Evolutionary conservation across 2,329 filamentous ascomycete species (phyloP).

Genomic region (Colletotrichum sp.): DNA sequence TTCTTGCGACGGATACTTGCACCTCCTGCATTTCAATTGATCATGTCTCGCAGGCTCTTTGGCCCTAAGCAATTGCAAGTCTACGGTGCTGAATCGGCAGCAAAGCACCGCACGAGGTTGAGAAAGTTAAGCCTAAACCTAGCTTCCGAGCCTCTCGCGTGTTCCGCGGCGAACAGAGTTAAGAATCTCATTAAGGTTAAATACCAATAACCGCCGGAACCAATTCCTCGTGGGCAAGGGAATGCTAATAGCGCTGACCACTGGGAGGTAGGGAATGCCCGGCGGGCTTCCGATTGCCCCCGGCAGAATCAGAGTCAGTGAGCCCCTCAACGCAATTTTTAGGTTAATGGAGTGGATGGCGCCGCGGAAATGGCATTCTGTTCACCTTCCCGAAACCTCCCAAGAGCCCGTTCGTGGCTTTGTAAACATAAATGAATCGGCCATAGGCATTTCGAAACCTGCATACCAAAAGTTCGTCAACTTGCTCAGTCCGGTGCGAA

Average conservation of each 20-base stretch:
- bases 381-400: not conserved
- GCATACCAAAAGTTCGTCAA: constrained; percentile 8
- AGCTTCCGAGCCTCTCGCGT: not conserved
- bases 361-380: not conserved
- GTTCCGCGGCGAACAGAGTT: not conserved
- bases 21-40: not conserved
- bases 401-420: not conserved
- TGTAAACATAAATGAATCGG: not conserved
- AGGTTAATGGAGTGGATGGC: not conserved
- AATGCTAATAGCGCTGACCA: not conserved
- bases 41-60: not conserved
- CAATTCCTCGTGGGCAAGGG: not conserved
- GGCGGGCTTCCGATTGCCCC: not conserved
- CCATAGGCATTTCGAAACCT: not conserved
- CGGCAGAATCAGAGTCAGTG: not conserved
- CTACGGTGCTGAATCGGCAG: not conserved
- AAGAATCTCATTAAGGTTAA: not conserved
- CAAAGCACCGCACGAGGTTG: not conserved
- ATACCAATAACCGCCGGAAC: not conserved
- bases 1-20: not conserved
- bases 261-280: not conserved
- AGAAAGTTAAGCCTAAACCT: not conserved
- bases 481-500: not conserved
- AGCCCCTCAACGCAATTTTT: not conserved
- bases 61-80: not conserved